phyloP scores from a whole-genome alignment of 768 basidiomycete species.

The Amyloporia xantha region DNA sequence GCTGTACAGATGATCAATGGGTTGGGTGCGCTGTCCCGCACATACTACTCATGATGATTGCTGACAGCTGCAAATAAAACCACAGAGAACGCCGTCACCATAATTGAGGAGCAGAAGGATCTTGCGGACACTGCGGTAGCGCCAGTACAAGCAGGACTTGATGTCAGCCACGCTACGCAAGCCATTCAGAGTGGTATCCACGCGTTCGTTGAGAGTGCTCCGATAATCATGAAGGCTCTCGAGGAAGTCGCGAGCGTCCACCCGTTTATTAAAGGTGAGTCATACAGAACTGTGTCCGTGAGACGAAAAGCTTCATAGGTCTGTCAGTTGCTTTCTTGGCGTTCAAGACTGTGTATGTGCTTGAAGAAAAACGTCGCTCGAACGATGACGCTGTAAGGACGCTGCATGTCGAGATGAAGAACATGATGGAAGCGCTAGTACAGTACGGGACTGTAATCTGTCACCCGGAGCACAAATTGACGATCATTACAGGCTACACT shows the following conservation, averaged over 20 bases:
- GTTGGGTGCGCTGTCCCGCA: no score
- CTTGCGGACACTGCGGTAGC: no score
- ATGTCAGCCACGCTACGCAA: neutral
- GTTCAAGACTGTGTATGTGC: slow-evolving; percentile 42
- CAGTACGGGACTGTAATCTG: slow-evolving; percentile 27
- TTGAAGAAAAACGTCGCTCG: slow-evolving; percentile 42
- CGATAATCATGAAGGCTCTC: slow-evolving; percentile 20
- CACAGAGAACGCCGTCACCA: no score
- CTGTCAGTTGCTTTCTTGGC: slow-evolving; percentile 42
- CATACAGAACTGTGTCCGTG: neutral
- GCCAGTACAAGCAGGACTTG: neutral
- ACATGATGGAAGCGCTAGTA: slow-evolving; percentile 40
- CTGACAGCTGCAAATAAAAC: no score
- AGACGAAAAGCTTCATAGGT: no score
- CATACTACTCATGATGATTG: no score
- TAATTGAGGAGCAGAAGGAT: no score
- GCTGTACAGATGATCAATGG: no score
- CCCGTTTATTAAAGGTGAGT: slow-evolving; percentile 23
- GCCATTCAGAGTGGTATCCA: slow-evolving; percentile 16
- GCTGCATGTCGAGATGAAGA: slow-evolving; percentile 44
- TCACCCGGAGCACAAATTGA: neutral
- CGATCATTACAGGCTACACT: slow-evolving; percentile 17
- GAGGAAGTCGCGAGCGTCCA: slow-evolving; percentile 23
- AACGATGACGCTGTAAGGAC: slow-evolving; percentile 44
- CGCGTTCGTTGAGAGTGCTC: slow-evolving; percentile 19